Evolutionary conservation across 495 filamentous ascomycete genomes (phyloP), one percentile per base, ranked within the genome.

Genomic region (Pseudomonodictys pantanalensis): DNA sequence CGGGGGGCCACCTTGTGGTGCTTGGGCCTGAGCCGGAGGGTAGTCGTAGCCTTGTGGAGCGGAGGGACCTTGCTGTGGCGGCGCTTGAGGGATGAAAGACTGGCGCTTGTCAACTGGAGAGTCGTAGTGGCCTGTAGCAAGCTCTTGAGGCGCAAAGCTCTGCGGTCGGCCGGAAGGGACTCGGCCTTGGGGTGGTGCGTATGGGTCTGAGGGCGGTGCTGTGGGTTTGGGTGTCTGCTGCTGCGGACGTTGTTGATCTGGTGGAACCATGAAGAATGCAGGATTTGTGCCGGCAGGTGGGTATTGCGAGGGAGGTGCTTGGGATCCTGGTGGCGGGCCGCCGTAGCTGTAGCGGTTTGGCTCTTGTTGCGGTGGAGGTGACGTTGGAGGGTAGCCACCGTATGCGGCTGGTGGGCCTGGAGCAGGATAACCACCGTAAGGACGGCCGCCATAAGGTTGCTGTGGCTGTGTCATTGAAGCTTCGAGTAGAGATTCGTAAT

Each of bases 401-500:
- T 64, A 62, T n/a, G 23, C 20, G 4, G 32, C 60, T 28, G 58
- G 52, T 20, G 66, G 70, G 2, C 56, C 56, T 8, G 72, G 69
- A 5, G 52, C 68, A 20, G 56, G 62, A 47, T 71, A 71, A 2
- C 60, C 54, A 18, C 15, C 15, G 52, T 69, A 69, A 39, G 80
- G 72, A 6, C 70, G 69, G 20, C 74, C 59, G 39, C 66, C 41
- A 52, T 67, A 66, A 52, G 58, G 67, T 60, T 69, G 68, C 47
- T 64, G 60, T 66, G 70, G 68, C 74, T 79, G 77, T 1, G 93
- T 84, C 91, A 98, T 97, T 23, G 92, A 97, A 23, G 89, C 86
- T 72, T 98, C 93, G 32, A 98, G 78, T n/a, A 98, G 79, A 25
- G 88, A 84, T 73, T 98, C 93, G 72, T 97, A 98, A 70, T 97